phyloP scores from a whole-genome alignment of 305 asterid species.

The Petunia hybrid region DNA sequence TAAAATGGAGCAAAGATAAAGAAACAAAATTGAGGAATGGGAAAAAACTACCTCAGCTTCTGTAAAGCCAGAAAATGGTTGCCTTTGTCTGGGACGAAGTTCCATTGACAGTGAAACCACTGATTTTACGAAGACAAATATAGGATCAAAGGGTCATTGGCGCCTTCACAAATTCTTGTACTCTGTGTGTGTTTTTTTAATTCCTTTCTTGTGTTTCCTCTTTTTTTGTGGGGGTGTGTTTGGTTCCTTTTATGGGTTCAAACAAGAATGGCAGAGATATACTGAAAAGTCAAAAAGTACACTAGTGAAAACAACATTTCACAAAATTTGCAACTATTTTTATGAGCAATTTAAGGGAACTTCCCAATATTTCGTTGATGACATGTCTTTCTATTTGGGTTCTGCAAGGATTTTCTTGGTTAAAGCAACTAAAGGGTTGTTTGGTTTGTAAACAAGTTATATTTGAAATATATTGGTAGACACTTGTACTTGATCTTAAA shows the following conservation, averaged over 20 bases:
- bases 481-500: too few relatives aligned
- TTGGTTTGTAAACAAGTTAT: too few relatives aligned
- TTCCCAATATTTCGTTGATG: background rate
- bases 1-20: too few relatives aligned
- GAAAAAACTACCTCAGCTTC: conserved; percentile 61
- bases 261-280: background rate
- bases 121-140: background rate
- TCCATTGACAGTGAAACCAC: too few relatives aligned
- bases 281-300: background rate
- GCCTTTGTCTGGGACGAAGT: conserved; percentile 73
- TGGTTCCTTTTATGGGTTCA: background rate
- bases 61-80: conserved; percentile 69
- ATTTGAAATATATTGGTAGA: too few relatives aligned
- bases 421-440: too few relatives aligned
- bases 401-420: background rate
- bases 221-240: background rate
- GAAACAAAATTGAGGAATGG: background rate
- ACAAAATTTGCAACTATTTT: background rate
- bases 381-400: background rate
- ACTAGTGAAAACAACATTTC: conserved; percentile 18
- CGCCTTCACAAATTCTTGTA: conserved; percentile 18
- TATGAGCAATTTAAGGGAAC: background rate
- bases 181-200: background rate
- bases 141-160: conserved; percentile 28
- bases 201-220: background rate